Conservation (phyloP, 1,139 yeast genomes). For the Lodderomyces metapsilosis region DNA sequence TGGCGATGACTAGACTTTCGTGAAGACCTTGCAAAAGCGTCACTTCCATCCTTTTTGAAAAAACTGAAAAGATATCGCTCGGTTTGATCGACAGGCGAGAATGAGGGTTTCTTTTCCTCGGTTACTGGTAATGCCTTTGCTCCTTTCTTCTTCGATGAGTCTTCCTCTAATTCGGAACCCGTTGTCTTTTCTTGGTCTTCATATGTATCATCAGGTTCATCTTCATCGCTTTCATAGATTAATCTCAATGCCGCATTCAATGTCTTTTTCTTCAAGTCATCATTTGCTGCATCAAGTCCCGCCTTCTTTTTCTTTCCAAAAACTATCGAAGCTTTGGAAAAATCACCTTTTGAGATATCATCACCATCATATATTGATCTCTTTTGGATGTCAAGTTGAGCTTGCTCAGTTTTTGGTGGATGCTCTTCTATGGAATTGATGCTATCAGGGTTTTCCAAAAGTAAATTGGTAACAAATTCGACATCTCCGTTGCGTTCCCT, state of each 20-base stretch:
- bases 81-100: conserved; percentile 11
- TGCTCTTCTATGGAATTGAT: conserved; percentile 22
- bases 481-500: conserved; percentile 49
- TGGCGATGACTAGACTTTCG: conserved; percentile 55
- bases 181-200: conserved; percentile 62
- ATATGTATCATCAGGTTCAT: conserved; percentile 83
- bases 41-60: conserved; percentile 51
- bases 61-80: conserved; percentile 56
- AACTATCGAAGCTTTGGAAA: conserved; percentile 18
- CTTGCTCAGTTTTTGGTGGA: conserved; percentile 1
- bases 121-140: conserved; percentile 6
- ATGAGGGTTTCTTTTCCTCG: conserved; percentile 5
- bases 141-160: conserved; percentile 9
- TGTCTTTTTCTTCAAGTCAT: conserved; percentile 50
- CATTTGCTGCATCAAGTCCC: conserved; percentile 10
- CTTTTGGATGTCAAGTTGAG: conserved; percentile 4
- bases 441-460: conserved; percentile 61
- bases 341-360: conserved; percentile 25
- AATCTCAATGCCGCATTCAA: conserved; percentile 62
- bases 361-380: conserved; percentile 31
- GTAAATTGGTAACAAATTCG: conserved; percentile 55
- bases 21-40: conserved; percentile 44
- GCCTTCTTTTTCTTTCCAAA: conserved; percentile 20
- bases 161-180: conserved; percentile 27
- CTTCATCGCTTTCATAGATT: conserved; percentile 71